Evolutionary conservation across 2,329 filamentous ascomycete species (phyloP).

Genomic region (Beauveria asiatica): DNA sequence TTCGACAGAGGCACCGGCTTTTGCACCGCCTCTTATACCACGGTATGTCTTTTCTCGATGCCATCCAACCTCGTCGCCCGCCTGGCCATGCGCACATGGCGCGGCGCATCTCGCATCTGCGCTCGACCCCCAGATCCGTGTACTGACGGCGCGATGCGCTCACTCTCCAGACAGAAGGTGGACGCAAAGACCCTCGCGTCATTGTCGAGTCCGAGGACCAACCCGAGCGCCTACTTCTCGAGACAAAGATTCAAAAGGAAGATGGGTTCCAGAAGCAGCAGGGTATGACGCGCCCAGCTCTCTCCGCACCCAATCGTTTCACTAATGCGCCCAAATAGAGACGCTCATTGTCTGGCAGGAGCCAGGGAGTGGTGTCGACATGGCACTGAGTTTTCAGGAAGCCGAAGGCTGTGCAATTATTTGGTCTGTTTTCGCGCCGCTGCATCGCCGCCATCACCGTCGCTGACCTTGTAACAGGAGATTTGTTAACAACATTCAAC

Average conservation of each 20-base stretch:
- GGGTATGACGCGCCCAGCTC: slow-evolving; percentile 46
- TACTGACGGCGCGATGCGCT: slow-evolving; percentile 21
- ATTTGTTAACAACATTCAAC: slow-evolving; percentile 81
- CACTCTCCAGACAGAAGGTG: slow-evolving; percentile 41
- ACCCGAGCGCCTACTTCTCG: slow-evolving; percentile 71
- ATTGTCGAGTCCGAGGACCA: slow-evolving; percentile 91
- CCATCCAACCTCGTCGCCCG: slow-evolving; percentile 4
- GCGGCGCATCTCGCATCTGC: slow-evolving; percentile 9
- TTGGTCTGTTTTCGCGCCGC: slow-evolving; percentile 51
- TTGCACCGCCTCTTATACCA: slow-evolving; percentile 68
- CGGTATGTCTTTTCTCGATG: slow-evolving; percentile 44
- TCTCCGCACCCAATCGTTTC: slow-evolving; percentile 13
- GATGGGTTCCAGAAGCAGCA: slow-evolving; percentile 98
- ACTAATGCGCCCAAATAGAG: slow-evolving; percentile 46
- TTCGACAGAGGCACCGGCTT: slow-evolving; percentile 96
- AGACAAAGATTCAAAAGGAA: slow-evolving; percentile 85
- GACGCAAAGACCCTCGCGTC: slow-evolving; percentile 75
- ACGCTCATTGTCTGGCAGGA: slow-evolving; percentile 99
- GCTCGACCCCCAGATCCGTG: background rate
- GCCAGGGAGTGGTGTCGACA: slow-evolving; percentile 71
- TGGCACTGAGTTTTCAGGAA: slow-evolving; percentile 98
- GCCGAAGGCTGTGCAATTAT: slow-evolving; percentile 87
- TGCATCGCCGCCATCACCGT: background rate
- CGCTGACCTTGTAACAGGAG: slow-evolving; percentile 51
- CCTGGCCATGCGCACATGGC: background rate